phyloP scores from a whole-genome alignment of 305 asterid genomes.

The Fraxinus velutina region DNA sequence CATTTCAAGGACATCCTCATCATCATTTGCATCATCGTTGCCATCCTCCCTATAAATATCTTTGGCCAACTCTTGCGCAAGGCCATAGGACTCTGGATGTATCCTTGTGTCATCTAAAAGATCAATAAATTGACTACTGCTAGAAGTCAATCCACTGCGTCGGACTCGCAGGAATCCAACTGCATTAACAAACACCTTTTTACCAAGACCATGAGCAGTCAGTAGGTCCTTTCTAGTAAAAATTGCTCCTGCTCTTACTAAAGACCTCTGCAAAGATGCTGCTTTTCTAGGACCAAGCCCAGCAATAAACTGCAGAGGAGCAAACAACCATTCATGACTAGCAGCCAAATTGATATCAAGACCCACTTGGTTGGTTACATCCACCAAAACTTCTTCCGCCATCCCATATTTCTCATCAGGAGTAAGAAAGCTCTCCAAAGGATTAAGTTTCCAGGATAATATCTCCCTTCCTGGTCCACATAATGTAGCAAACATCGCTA shows the following conservation, averaged over 20 bases:
- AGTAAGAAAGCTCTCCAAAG: conserved; percentile 80
- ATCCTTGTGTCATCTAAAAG: conserved; percentile 94
- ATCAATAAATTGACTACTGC: conserved; percentile 84
- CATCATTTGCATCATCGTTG: conserved; percentile 72
- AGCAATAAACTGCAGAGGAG: conserved; percentile 88
- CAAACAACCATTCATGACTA: conserved; percentile 94
- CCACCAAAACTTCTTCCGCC: conserved; percentile 93
- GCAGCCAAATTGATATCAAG: conserved; percentile 89
- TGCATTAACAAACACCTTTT: conserved; percentile 87
- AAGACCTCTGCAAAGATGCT: conserved; percentile 80
- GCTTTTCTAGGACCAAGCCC: conserved; percentile 99
- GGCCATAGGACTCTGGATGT: conserved; percentile 89
- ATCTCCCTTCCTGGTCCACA: conserved; percentile 97
- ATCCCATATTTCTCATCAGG: conserved; percentile 92
- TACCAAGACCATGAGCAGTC: conserved; percentile 83
- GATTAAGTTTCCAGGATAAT: conserved; percentile 87
- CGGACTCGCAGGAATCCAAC: conserved; percentile 91
- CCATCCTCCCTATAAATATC: conserved; percentile 76
- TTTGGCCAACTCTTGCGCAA: conserved; percentile 91
- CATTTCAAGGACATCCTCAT: conserved; percentile 87
- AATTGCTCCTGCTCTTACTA: conserved; percentile 83
- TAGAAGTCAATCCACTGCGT: conserved; percentile 83
- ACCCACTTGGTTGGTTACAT: conserved; percentile 89
- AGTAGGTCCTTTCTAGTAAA: conserved; percentile 83
- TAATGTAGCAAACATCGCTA: conserved; percentile 81